Conservation (phyloP, 2,329 filamentous ascomycete genomes). For the Nothomitra cinnamomea region DNA sequence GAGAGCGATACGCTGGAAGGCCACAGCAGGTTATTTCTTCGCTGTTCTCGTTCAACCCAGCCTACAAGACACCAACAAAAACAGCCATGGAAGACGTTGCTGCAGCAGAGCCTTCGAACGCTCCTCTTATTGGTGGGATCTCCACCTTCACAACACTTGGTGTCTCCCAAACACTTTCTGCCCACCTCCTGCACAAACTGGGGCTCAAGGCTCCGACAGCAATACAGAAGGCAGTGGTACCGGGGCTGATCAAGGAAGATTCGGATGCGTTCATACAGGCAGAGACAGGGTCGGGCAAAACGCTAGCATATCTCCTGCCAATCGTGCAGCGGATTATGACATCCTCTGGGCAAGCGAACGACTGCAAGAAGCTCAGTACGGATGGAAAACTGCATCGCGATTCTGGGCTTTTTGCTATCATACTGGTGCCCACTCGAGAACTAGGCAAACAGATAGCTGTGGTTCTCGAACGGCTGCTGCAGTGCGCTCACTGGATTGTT, state of each 20-base stretch:
- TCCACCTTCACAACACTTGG: conserved; percentile 78
- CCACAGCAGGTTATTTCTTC: conserved; percentile 60
- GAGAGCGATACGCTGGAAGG: neutral
- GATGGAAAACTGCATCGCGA: conserved; percentile 52
- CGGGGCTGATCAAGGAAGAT: conserved; percentile 62
- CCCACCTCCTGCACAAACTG: conserved; percentile 72
- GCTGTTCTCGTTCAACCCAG: conserved; percentile 80
- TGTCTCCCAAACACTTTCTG: conserved; percentile 61
- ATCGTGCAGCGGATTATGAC: conserved; percentile 77
- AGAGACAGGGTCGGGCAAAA: conserved; percentile 95
- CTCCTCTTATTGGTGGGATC: conserved; percentile 66
- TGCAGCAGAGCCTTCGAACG: conserved; percentile 63
- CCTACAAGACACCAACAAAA: conserved; percentile 43
- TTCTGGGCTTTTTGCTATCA: conserved; percentile 80
- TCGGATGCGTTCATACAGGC: conserved; percentile 92
- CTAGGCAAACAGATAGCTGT: conserved; percentile 83
- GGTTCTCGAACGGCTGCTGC: conserved; percentile 69
- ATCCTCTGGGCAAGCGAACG: conserved; percentile 38
- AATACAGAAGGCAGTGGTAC: conserved; percentile 81
- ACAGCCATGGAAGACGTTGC: conserved; percentile 28
- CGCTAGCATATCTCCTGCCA: conserved; percentile 83
- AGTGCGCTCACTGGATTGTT: conserved; percentile 88
- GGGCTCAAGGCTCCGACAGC: conserved; percentile 80
- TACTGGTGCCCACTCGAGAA: conserved; percentile 88
- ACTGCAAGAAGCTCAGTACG: conserved; percentile 19